phyloP scores from a whole-genome alignment of 257 asterid genomes.

The Penstemon eatonii region DNA sequence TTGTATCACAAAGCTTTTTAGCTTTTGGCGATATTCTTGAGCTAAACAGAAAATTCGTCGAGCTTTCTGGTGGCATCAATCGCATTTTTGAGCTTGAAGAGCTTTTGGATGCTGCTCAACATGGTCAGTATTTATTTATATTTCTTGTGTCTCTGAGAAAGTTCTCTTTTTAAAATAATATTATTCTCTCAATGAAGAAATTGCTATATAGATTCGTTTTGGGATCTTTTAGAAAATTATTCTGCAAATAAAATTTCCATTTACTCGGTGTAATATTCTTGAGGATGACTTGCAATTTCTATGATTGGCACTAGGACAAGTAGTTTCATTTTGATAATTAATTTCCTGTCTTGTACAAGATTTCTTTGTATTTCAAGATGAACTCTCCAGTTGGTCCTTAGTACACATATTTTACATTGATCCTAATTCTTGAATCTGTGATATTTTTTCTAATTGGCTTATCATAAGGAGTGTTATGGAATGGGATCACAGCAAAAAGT shows the following conservation, averaged over 20 bases:
- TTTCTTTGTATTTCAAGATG: conserved; percentile 16
- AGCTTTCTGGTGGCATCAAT: conserved; percentile 97
- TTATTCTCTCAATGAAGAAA: background rate
- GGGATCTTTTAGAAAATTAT: background rate
- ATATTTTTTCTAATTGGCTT: background rate
- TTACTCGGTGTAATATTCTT: conserved; percentile 14
- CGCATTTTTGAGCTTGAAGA: conserved; percentile 92
- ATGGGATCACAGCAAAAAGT: no score
- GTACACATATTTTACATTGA: background rate
- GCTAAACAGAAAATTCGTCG: conserved; percentile 83
- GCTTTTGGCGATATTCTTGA: conserved; percentile 99
- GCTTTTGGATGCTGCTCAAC: conserved; percentile 84
- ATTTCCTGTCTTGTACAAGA: conserved; percentile 15
- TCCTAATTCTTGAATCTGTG: background rate
- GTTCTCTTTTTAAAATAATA: conserved; percentile 1
- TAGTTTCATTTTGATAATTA: conserved; percentile 12
- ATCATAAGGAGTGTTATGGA: background rate
- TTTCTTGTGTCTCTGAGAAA: conserved; percentile 17
- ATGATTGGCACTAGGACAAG: conserved; percentile 16
- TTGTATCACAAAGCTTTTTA: conserved; percentile 97
- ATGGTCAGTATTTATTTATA: conserved; percentile 48
- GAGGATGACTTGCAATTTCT: conserved; percentile 11
- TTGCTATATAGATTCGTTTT: background rate
- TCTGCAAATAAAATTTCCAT: conserved; percentile 3
- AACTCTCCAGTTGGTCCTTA: conserved; percentile 9